Evolutionary conservation across 495 filamentous ascomycete genomes (phyloP).

Genomic region (Oleoguttula mirabilis): DNA sequence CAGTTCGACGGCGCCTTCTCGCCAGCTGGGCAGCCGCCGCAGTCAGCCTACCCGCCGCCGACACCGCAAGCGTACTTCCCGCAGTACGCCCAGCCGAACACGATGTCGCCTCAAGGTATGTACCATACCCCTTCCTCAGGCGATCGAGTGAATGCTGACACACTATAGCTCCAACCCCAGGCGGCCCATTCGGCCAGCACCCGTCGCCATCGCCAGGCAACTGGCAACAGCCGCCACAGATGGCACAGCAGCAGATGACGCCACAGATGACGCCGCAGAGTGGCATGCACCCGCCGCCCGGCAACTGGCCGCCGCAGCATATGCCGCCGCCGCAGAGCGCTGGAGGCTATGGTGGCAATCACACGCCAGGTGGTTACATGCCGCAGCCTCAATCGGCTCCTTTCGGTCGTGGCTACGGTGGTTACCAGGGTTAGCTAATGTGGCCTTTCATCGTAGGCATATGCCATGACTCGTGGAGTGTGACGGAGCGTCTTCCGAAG

Average conservation of each 20-base stretch:
- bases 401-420: constrained; percentile 26
- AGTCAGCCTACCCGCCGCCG: constrained; percentile 45
- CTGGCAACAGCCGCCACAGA: constrained; percentile 44
- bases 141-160: constrained; percentile 47
- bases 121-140: constrained; percentile 21
- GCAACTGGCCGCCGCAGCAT: background rate
- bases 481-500: no score
- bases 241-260: background rate
- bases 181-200: constrained; percentile 46
- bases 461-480: no score
- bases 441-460: no score
- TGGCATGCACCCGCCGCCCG: constrained; percentile 2
- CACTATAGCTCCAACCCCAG: constrained; percentile 45
- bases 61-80: constrained; percentile 82
- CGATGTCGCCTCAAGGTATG: constrained; percentile 60
- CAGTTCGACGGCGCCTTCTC: constrained; percentile 67
- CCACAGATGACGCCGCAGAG: constrained; percentile 10
- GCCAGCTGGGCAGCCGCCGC: constrained; percentile 45
- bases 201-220: constrained; percentile 33
- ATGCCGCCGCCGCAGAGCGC: constrained; percentile 20
- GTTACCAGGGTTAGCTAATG: constrained; percentile 31
- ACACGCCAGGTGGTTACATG: constrained; percentile 22
- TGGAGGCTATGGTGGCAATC: constrained; percentile 28
- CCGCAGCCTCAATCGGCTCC: constrained; percentile 24
- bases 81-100: constrained; percentile 65